A percentile compares a stretch with the other conserved stretches of the same genome.
These are phyloP conservation scores for Leccinum ponderosum DNA, from an alignment of 1,284 basidiomycete species.

Conservation along the genomic window DNA sequence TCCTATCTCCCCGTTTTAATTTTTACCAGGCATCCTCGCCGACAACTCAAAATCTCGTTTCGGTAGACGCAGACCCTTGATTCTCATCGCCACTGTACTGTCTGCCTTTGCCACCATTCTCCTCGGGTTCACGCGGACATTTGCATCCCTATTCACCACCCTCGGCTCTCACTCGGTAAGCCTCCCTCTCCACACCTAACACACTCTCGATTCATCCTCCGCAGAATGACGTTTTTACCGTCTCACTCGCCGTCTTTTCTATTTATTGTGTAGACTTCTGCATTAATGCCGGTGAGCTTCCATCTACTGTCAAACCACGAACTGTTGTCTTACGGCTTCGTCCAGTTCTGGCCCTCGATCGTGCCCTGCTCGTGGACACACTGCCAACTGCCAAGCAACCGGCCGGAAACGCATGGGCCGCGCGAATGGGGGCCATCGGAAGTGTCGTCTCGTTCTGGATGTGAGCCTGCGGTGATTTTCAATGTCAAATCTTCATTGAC, in stretches of 20 bases:
- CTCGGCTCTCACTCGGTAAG: conserved; percentile 39
- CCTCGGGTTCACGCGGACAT: conserved; percentile 79
- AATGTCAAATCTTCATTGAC: neutral
- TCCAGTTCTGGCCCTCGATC: conserved; percentile 79
- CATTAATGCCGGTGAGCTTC: conserved; percentile 77
- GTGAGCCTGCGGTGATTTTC: conserved; percentile 46
- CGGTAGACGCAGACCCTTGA: conserved; percentile 85
- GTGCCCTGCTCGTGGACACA: conserved; percentile 77
- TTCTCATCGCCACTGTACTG: conserved; percentile 70
- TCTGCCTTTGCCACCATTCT: conserved; percentile 77
- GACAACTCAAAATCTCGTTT: conserved; percentile 87
- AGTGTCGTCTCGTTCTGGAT: conserved; percentile 85
- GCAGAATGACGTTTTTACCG: conserved; percentile 65
- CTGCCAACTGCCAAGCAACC: conserved; percentile 75
- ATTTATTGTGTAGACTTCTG: conserved; percentile 93
- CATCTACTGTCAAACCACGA: neutral
- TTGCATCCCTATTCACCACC: conserved; percentile 64
- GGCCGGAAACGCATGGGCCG: conserved; percentile 93
- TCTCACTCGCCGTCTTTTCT: conserved; percentile 79
- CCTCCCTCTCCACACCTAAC: neutral
- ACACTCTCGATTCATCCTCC: neutral
- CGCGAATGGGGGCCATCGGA: conserved; percentile 82
- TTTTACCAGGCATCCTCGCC: conserved; percentile 65
- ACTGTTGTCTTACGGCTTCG: neutral
- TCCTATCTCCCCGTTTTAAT: neutral